Base-by-base conservation (phyloP, 805 yeast species). In the Starmerella geochares region DNA sequence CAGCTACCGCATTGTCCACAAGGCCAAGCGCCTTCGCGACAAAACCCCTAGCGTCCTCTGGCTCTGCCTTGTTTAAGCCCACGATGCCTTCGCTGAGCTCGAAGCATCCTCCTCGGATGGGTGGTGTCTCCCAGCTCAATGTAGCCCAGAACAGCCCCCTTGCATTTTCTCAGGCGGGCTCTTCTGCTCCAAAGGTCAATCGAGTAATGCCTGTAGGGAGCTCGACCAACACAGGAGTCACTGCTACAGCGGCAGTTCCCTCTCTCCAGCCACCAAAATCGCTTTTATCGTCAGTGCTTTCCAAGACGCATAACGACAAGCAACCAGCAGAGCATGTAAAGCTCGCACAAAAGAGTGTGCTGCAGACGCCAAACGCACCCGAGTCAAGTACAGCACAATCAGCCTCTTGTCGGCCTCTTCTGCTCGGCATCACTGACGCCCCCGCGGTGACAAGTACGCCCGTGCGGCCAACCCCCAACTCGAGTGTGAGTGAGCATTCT, bases 381-480 rank as follows among this genome's bases (percentile, higher is more conserved):
- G n/a, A n/a, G n/a, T n/a, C n/a, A n/a, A n/a, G n/a, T n/a, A n/a
- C n/a, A n/a, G n/a, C n/a, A n/a, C n/a, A n/a, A n/a, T n/a, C n/a
- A n/a, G n/a, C n/a, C n/a, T n/a, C n/a, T n/a, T 7, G 35, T 31
- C 16, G 6, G 16, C 11, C 16, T 8, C 35, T 7, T 31, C 35
- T 8, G 16, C 10, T 21, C 7, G 42, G 42, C 14, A 28, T 19
- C 3, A n/a, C 19, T 4, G 19, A 40, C 24, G 5, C 11, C 35
- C 45, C 45, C 3, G 17, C 25, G 4, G 14, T 25, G 4, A 38
- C 46, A 8, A 37, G 46, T 25, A 38, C 48, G 3, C 46, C 55
- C 11, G 36, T 42, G 20, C 48, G 47, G 5, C 9, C 13, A 5
- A 24, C 19, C 11, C 20, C 42, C 14, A 38, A 38, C 31, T 14